These are phyloP conservation scores for Cystofilobasidium macerans DNA, from an alignment of 768 basidiomycete genomes.

Conservation along the genomic window DNA sequence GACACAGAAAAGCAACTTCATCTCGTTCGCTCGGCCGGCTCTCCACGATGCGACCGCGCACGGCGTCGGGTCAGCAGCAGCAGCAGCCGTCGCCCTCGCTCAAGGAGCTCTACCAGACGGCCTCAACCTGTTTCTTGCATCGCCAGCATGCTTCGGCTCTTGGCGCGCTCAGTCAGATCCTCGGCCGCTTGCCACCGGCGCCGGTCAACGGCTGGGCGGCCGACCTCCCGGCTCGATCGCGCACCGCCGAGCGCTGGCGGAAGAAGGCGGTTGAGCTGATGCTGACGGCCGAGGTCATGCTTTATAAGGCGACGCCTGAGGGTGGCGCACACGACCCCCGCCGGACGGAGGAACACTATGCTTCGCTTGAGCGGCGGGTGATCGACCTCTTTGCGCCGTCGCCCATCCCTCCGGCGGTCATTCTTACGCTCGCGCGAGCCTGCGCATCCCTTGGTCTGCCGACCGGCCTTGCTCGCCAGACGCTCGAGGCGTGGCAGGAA, in stretches of 20 bases:
- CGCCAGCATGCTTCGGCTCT: not conserved
- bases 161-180: not conserved
- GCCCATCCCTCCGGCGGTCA: not conserved
- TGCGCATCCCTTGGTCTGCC: not conserved
- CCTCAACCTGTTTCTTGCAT: not conserved
- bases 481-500: not conserved
- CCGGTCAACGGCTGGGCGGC: not conserved
- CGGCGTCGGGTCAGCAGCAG: no score
- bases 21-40: no score
- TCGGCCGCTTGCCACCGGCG: not conserved
- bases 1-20: no score
- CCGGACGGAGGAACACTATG: not conserved
- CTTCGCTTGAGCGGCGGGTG: not conserved
- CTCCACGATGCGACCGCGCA: not conserved
- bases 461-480: not conserved
- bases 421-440: not conserved
- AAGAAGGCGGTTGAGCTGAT: not conserved
- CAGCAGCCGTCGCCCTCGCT: not conserved
- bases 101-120: not conserved
- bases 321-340: not conserved
- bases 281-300: constrained; percentile 7
- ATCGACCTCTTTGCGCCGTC: not conserved
- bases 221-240: not conserved
- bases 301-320: not conserved
- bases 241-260: not conserved